Evolutionary conservation across 805 yeast species (phyloP), one percentile per base, ranked within the genome.

Genomic region (Saccharomycopsis amapae): DNA sequence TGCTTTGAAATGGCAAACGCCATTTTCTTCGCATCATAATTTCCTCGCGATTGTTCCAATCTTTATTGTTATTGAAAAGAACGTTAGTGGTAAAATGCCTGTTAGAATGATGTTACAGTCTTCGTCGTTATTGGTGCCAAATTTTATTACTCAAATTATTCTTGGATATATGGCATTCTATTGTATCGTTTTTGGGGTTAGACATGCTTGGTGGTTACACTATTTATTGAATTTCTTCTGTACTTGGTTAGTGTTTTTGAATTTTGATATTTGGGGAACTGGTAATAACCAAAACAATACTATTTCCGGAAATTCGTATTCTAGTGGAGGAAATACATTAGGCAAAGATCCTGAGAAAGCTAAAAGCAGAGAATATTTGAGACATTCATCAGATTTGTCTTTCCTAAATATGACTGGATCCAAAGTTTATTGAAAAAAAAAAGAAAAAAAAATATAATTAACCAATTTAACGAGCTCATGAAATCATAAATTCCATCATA

Each of bases 21-120:
- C 95, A 15, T 87, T 87, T 57, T 76, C 85, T 4, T 82, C 95
- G 0, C 95, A 87, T 60, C 95, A 89, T 60, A 88, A 86, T 57
- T 67, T 85, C 35, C 61, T 88, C 44, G 83, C 95, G 0, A 75
- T 88, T 20, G 64, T 81, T 12, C 95, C 96, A 0, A 77, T 84
- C 1, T 68, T 87, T 6, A 49, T 79, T 7, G 57, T 85, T 33
- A 73, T 76, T 37, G 81, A 78, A 54, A 63, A 69, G 39, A 72
- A 81, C 56, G 69, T 68, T 25, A 63, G 71, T n/a, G 75, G 77
- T 3, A 62, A 62, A 42, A 33, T 50, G 33, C 42, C 44, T 30
- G 31, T 47, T 34, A 31, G 44, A 37, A 28, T 28, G 7, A 22
- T 5, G 17, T 13, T n/a, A n/a, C n/a, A 12, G 13, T 28, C 32